Evolutionary conservation across 208 protist genomes (phyloP), one percentile per base, ranked within the genome.

Genomic region (Trypanosoma grayi): DNA sequence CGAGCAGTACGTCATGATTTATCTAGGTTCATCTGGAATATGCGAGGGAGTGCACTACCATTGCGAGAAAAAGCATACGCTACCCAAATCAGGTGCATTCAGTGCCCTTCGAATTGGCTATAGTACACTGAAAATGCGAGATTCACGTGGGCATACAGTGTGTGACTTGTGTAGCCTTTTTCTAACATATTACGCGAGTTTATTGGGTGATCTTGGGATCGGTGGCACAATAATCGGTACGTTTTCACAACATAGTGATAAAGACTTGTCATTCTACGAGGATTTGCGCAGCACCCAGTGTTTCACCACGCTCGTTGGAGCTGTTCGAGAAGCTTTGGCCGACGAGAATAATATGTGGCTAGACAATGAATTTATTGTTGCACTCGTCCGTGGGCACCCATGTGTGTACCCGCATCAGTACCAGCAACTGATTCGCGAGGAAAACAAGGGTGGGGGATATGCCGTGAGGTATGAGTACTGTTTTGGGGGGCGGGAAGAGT

Each of bases 301-400:
- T 57, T 90, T 84, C 52, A 76, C 25, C 39, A 70, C 85, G 25
- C 54, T 93, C 8, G 79, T 72, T 44, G 73, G 78, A 47, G 74
- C 83, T 25, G 75, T 93, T 0, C 79, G 68, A 22, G 79, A 74
- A 31, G 68, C 73, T 9, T 66, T 93, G 0, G 67, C 73, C 3
- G 66, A 71, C 18, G 72, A 79, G 48, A 63, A 73, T 28, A 60
- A 73, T 20, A 54, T 78, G 24, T 93, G 85, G 83, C 73, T 93
- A 72, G 77, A 93, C 51, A 93, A 93, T 62, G 82, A 90, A 62
- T 93, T 93, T 55, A 87, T 87, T 55, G 85, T 93, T 11, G 82
- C 82, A 13, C 66, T 73, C n/a, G 76, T 93, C 5, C 82, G 82
- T 7, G 71, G 64, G 1, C 77, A 90, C 33, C 61, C 73, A 1